These are phyloP conservation scores for Herpetomonas samuelpessoai DNA, from an alignment of 208 protist genomes.

Conservation along the genomic window DNA sequence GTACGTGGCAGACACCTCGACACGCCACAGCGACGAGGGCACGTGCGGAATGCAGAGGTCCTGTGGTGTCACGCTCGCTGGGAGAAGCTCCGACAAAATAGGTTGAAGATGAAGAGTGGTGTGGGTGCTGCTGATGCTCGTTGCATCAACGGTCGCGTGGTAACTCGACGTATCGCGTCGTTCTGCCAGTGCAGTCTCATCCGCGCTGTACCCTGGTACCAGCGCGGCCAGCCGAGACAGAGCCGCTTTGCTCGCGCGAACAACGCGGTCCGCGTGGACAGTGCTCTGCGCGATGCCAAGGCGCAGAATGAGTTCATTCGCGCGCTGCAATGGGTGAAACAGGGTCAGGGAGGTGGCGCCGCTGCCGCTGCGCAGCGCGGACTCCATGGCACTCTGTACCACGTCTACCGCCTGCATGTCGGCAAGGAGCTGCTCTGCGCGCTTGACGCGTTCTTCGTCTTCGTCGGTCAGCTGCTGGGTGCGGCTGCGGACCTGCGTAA, in stretches of 20 bases:
- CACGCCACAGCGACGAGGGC: slow-evolving; percentile 39
- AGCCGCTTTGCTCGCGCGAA: slow-evolving; percentile 16
- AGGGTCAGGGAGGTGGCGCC: slow-evolving; percentile 37
- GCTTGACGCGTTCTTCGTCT: slow-evolving; percentile 25
- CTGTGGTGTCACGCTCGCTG: slow-evolving; percentile 14
- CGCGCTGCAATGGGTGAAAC: slow-evolving; percentile 55
- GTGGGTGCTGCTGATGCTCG: too few relatives aligned
- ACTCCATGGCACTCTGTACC: slow-evolving; percentile 15
- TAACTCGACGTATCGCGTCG: too few relatives aligned
- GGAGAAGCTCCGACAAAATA: too few relatives aligned
- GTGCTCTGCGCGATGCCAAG: slow-evolving; percentile 36
- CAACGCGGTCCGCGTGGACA: slow-evolving; percentile 15
- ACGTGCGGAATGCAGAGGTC: slow-evolving; percentile 39
- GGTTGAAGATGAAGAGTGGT: too few relatives aligned
- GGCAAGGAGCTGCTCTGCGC: slow-evolving; percentile 47
- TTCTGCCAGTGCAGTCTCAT: too few relatives aligned
- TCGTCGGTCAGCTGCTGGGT: not conserved
- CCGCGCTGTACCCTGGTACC: too few relatives aligned
- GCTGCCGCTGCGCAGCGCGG: slow-evolving; percentile 22
- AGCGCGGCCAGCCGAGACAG: too few relatives aligned
- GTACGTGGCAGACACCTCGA: slow-evolving; percentile 33
- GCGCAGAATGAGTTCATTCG: slow-evolving; percentile 58
- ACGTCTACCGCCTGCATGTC: slow-evolving; percentile 50
- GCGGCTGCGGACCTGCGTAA: slow-evolving; percentile 10
- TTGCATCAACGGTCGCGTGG: too few relatives aligned